Evolutionary conservation across 352 stramenopile genomes (phyloP).

Genomic region (Globisporangium radiosum): DNA sequence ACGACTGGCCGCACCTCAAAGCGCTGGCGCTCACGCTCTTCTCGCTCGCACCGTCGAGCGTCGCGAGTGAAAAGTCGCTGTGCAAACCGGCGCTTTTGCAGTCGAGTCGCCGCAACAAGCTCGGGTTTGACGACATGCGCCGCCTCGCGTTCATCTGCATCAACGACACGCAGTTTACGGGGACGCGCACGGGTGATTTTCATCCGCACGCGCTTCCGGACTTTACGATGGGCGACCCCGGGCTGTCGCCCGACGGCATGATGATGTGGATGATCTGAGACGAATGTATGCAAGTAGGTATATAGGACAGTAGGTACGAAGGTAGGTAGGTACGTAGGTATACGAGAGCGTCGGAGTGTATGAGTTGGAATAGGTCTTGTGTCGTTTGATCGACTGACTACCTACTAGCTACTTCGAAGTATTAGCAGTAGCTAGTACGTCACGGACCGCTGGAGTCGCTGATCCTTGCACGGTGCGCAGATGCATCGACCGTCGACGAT

Average conservation of each 20-base stretch:
- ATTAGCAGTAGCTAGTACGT: constrained; percentile 22
- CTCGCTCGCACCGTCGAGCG: constrained; percentile 64
- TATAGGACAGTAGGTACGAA: no score
- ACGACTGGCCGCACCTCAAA: constrained; percentile 77
- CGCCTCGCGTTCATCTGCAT: constrained; percentile 78
- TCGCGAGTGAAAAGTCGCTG: constrained; percentile 63
- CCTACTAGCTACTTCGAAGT: not conserved
- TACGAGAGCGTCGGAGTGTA: no score
- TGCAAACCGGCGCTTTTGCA: constrained; percentile 61
- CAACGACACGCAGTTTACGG: constrained; percentile 72
- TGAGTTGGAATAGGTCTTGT: no score
- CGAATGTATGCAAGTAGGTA: no score
- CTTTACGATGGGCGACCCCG: constrained; percentile 63
- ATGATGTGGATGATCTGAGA: constrained; percentile 85
- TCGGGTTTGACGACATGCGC: constrained; percentile 65
- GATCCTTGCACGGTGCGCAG: constrained; percentile 66
- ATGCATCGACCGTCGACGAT: constrained; percentile 74
- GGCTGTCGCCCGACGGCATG: constrained; percentile 68
- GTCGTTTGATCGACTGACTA: not conserved
- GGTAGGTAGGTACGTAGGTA: no score
- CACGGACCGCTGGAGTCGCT: constrained; percentile 41
- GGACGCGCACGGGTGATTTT: constrained; percentile 37
- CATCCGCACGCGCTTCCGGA: constrained; percentile 41
- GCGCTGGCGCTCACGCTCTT: constrained; percentile 70
- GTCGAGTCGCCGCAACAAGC: constrained; percentile 65